Percentiles rank a stretch among this genome's conserved stretches.
Conservation (phyloP, 2,329 filamentous ascomycete genomes). For the Cucurbitaria berberidis region DNA sequence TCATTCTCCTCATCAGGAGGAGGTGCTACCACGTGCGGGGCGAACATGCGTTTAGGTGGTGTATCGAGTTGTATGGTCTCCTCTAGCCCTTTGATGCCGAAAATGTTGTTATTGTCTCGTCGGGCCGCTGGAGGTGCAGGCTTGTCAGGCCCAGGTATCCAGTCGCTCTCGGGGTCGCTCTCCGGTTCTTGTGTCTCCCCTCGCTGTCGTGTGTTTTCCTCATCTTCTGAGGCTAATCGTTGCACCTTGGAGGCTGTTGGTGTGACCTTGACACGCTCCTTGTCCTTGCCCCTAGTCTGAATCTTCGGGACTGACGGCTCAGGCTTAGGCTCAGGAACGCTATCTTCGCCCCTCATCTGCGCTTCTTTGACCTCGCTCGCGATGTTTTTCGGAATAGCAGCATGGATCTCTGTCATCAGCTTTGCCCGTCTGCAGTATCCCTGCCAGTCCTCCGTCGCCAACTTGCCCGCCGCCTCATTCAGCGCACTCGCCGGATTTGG, state of each 20-base stretch:
- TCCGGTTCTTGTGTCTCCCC: constrained; percentile 31
- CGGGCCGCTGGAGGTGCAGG: constrained; percentile 4
- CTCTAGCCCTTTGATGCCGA: constrained; percentile 40
- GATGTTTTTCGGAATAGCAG: constrained; percentile 57
- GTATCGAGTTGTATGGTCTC: constrained; percentile 30
- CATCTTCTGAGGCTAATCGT: constrained; percentile 30
- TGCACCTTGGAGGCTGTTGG: constrained; percentile 27
- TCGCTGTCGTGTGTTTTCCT: constrained; percentile 37
- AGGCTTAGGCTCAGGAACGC: constrained; percentile 11
- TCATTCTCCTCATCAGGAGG: not conserved
- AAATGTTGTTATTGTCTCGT: constrained; percentile 35
- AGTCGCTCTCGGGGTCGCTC: constrained; percentile 45
- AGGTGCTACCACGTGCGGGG: not conserved
- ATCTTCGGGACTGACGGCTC: constrained; percentile 18
- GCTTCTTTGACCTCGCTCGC: constrained; percentile 58
- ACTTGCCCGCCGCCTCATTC: constrained; percentile 64
- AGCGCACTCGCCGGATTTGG: constrained; percentile 69
- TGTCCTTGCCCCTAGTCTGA: constrained; percentile 33
- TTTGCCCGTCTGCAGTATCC: constrained; percentile 63
- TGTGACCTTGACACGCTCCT: constrained; percentile 25
- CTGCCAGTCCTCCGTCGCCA: constrained; percentile 64
- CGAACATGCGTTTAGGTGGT: constrained; percentile 22
- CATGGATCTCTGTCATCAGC: constrained; percentile 68
- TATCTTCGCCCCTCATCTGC: constrained; percentile 62
- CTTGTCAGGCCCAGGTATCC: constrained; percentile 43